Evolutionary conservation across 352 stramenopile species (phyloP).

Genomic region (Pythium coloratum): DNA sequence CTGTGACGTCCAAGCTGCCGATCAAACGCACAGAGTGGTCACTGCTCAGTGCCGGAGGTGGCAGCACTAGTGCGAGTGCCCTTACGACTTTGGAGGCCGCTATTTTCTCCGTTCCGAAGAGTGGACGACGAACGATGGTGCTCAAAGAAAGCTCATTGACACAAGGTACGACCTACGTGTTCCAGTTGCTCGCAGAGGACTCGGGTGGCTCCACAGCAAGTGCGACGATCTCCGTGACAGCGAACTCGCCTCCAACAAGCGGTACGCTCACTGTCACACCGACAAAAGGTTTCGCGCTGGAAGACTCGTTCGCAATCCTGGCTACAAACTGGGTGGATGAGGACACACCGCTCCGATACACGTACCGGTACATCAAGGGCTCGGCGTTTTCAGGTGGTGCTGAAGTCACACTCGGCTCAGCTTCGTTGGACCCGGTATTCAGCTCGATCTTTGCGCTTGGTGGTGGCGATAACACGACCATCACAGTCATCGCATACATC

Average conservation of each 20-base stretch:
- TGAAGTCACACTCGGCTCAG: constrained; percentile 55
- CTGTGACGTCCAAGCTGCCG: constrained; percentile 44
- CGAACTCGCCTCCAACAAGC: constrained; percentile 56
- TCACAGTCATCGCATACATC: constrained; percentile 67
- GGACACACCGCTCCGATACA: constrained; percentile 61
- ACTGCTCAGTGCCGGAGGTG: constrained; percentile 32
- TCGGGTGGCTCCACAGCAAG: constrained; percentile 37
- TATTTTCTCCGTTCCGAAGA: constrained; percentile 46
- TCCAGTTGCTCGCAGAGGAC: constrained; percentile 54
- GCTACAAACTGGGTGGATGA: constrained; percentile 68
- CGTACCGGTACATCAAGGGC: constrained; percentile 76
- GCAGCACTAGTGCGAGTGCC: constrained; percentile 8
- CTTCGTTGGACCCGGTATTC: constrained; percentile 53
- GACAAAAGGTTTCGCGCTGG: constrained; percentile 43
- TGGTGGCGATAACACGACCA: constrained; percentile 55
- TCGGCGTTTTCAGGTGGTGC: constrained; percentile 41
- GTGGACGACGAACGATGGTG: constrained; percentile 48
- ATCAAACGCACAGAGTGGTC: constrained; percentile 48
- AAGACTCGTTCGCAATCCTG: constrained; percentile 52
- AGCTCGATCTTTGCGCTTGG: constrained; percentile 51
- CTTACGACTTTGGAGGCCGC: constrained; percentile 17
- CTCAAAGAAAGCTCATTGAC: constrained; percentile 46
- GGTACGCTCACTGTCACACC: constrained; percentile 44
- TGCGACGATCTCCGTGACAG: constrained; percentile 44
- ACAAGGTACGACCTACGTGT: constrained; percentile 44